Conservation (phyloP, 176 grass and related monocot species). For the Chrysopogon serrulatus region DNA sequence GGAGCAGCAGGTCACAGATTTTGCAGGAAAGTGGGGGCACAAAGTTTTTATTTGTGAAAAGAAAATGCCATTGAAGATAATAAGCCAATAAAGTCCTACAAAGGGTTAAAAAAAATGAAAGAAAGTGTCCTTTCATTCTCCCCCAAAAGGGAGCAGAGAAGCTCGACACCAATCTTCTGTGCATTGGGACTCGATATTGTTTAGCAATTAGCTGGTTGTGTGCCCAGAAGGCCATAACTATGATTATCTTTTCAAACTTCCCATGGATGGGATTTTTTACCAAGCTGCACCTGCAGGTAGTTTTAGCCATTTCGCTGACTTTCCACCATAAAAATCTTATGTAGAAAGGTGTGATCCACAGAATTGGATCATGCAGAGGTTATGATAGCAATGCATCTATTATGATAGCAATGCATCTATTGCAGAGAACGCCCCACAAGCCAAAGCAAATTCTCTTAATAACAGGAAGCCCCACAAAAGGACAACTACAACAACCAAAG, state of each 20-base stretch:
- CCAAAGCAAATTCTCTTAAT: slow-evolving; percentile 2
- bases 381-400: slow-evolving; percentile 2
- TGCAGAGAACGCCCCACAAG: slow-evolving; percentile 25
- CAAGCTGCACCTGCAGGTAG: background rate
- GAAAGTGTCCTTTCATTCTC: background rate
- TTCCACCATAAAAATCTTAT: background rate
- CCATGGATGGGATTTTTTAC: background rate
- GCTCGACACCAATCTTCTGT: too few relatives aligned
- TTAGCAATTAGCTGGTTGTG: background rate
- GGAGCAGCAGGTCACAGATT: background rate
- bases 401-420: slow-evolving; percentile 5
- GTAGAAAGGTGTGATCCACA: background rate
- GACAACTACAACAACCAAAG: slow-evolving; percentile 9
- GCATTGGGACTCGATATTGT: background rate
- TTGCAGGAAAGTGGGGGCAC: background rate
- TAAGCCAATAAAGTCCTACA: background rate
- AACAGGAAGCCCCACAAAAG: background rate
- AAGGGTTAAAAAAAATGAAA: background rate
- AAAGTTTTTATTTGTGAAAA: background rate
- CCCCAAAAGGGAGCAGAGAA: background rate
- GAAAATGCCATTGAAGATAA: background rate
- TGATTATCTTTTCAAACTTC: background rate
- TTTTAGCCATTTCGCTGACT: background rate
- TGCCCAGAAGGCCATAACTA: background rate
- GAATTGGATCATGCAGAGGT: background rate